Percentiles rank a stretch among this genome's conserved stretches.
Evolutionary conservation across 495 filamentous ascomycete species (phyloP).

Genomic region (Podospora fimiseda): DNA sequence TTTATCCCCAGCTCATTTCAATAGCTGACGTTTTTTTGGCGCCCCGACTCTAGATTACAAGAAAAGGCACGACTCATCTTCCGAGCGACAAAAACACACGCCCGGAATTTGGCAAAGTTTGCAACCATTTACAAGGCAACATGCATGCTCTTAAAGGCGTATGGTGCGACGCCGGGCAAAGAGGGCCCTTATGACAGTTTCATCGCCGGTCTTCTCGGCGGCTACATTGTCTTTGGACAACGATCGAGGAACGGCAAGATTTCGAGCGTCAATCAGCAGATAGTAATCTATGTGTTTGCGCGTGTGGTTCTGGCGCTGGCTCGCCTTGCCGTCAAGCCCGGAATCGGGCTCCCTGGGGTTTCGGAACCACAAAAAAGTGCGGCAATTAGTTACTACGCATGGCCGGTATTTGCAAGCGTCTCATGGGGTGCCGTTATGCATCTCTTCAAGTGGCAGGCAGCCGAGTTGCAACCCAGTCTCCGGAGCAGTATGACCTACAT

Average conservation of each 20-base stretch:
- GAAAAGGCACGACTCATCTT: conserved; percentile 74
- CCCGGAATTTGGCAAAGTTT: conserved; percentile 84
- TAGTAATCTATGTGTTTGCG: conserved; percentile 96
- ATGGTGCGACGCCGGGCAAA: conserved; percentile 52
- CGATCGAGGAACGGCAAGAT: conserved; percentile 52
- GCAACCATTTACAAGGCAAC: conserved; percentile 80
- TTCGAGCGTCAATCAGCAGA: conserved; percentile 88
- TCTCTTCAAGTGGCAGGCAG: conserved; percentile 84
- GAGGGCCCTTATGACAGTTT: conserved; percentile 74
- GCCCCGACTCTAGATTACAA: conserved; percentile 47
- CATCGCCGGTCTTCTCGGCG: conserved; percentile 83
- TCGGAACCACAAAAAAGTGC: conserved; percentile 33
- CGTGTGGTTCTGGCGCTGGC: conserved; percentile 79
- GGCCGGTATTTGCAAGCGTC: conserved; percentile 82
- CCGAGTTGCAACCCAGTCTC: conserved; percentile 81
- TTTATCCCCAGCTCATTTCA: not conserved
- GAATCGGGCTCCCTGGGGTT: conserved; percentile 37
- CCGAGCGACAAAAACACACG: conserved; percentile 83
- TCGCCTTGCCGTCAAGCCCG: conserved; percentile 69
- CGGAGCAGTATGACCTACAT: conserved; percentile 98
- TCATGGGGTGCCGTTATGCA: conserved; percentile 96
- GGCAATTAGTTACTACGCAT: conserved; percentile 60
- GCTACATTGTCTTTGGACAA: conserved; percentile 87
- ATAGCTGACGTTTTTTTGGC: not conserved
- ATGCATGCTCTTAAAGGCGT: conserved; percentile 63